These are phyloP conservation scores for Alternaria longipes DNA, from an alignment of 2,329 filamentous ascomycete species.

Conservation along the genomic window DNA sequence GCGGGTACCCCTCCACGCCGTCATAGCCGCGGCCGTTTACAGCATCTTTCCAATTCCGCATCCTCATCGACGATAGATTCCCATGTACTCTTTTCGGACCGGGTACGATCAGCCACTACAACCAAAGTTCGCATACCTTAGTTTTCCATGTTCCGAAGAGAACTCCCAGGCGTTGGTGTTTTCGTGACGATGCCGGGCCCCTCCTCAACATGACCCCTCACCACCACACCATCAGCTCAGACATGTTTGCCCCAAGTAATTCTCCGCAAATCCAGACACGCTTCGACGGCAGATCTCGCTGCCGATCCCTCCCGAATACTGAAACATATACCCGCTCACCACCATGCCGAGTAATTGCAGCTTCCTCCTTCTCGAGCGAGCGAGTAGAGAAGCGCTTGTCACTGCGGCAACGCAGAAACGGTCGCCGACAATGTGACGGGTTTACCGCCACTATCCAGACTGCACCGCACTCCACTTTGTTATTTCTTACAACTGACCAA, in stretches of 20 bases:
- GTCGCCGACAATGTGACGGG: conserved; percentile 8
- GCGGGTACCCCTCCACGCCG: conserved; percentile 35
- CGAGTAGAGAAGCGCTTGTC: conserved; percentile 13
- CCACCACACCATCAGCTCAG: conserved; percentile 29
- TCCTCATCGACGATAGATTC: conserved; percentile 9
- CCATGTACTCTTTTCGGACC: conserved; percentile 14
- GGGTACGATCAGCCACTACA: conserved; percentile 6
- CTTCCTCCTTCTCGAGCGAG: conserved; percentile 5
- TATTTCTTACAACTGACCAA: not conserved
- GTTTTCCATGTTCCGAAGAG: not conserved
- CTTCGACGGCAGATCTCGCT: conserved; percentile 34
- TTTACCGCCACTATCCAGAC: conserved; percentile 12
- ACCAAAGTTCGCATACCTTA: conserved; percentile 3
- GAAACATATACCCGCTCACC: conserved; percentile 9
- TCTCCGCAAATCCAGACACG: conserved; percentile 39
- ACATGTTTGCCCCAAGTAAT: conserved; percentile 16
- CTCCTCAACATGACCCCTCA: conserved; percentile 26
- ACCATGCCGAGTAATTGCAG: conserved; percentile 9
- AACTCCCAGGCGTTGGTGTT: not conserved
- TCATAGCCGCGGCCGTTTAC: conserved; percentile 37
- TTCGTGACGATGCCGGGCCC: conserved; percentile 7
- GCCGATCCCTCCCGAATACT: conserved; percentile 35
- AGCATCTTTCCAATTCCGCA: conserved; percentile 15
- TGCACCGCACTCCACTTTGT: not conserved
- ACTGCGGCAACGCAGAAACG: conserved; percentile 16